These are phyloP conservation scores for Cucumis cinereus DNA, from an alignment of 306 rosid species.

Conservation along the genomic window DNA sequence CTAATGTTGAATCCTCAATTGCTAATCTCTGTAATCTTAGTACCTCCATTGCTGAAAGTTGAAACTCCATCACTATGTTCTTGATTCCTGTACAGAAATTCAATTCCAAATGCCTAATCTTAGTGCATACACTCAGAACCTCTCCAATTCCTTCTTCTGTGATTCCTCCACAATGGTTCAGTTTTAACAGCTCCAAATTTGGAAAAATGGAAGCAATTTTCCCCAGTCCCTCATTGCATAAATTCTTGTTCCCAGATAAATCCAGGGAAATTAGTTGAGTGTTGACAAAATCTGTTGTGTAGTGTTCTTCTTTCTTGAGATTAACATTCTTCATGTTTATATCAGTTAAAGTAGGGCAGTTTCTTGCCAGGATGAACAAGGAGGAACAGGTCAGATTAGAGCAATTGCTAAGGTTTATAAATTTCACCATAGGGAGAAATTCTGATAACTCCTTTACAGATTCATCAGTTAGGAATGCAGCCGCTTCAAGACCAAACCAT, in stretches of 20 bases:
- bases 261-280: conserved; percentile 25
- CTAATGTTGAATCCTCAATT: conserved; percentile 40
- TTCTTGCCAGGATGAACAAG: conserved; percentile 28
- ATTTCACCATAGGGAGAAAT: conserved; percentile 24
- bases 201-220: conserved; percentile 31
- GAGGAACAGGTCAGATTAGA: conserved; percentile 22
- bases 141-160: conserved; percentile 29
- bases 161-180: conserved; percentile 20
- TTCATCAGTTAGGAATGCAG: conserved; percentile 25
- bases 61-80: conserved; percentile 22
- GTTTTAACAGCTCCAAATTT: conserved; percentile 33
- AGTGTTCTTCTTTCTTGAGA: background rate
- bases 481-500: conserved; percentile 32
- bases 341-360: conserved; percentile 30
- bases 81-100: conserved; percentile 12
- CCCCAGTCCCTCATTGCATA: conserved; percentile 13
- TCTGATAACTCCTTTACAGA: conserved; percentile 23
- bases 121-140: conserved; percentile 30
- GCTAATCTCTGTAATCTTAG: conserved; percentile 22
- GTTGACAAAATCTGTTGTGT: conserved; percentile 7
- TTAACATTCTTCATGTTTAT: conserved; percentile 31
- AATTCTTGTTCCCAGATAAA: conserved; percentile 18
- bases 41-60: conserved; percentile 34
- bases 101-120: conserved; percentile 29
- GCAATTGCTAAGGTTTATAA: conserved; percentile 34